These are phyloP conservation scores for Phytophthora agathidicida DNA, from an alignment of 352 stramenopile genomes.

Conservation along the genomic window DNA sequence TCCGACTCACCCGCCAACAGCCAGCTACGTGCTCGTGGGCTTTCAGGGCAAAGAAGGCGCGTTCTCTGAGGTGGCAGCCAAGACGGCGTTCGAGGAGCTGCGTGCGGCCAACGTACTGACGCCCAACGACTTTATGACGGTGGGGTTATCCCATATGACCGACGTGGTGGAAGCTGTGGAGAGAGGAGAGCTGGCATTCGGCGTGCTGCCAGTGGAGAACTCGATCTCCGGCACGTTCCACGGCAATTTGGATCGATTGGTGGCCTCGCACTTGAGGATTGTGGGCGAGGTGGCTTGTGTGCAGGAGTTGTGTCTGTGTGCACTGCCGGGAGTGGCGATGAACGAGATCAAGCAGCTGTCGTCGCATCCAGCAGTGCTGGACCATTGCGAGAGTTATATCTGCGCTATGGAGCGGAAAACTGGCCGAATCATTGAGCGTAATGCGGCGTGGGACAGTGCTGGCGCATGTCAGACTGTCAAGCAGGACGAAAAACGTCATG, in stretches of 20 bases:
- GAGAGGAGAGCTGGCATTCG: slow-evolving; percentile 63
- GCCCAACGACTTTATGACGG: slow-evolving; percentile 61
- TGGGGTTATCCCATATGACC: slow-evolving; percentile 59
- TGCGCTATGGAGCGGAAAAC: slow-evolving; percentile 62
- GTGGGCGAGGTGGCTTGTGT: slow-evolving; percentile 74
- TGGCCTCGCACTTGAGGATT: slow-evolving; percentile 72
- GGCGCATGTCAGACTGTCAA: slow-evolving; percentile 73
- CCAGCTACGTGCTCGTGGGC: slow-evolving; percentile 60
- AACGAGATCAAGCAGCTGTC: slow-evolving; percentile 61
- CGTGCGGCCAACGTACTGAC: slow-evolving; percentile 46
- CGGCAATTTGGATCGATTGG: slow-evolving; percentile 67
- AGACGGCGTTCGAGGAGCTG: slow-evolving; percentile 63
- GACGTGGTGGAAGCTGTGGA: slow-evolving; percentile 67
- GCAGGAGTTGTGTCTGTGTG: slow-evolving; percentile 70
- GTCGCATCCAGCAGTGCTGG: slow-evolving; percentile 67
- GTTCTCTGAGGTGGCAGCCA: slow-evolving; percentile 73
- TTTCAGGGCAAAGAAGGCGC: slow-evolving; percentile 79
- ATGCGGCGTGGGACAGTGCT: slow-evolving; percentile 70
- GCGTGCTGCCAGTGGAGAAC: slow-evolving; percentile 73
- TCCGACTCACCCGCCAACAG: not conserved
- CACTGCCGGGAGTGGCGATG: slow-evolving; percentile 39
- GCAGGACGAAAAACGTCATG: slow-evolving; percentile 47
- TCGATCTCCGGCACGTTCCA: slow-evolving; percentile 80
- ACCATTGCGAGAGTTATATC: slow-evolving; percentile 73
- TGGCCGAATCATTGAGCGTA: slow-evolving; percentile 60